Evolutionary conservation across 2,329 filamentous ascomycete genomes (phyloP), one percentile per base, ranked within the genome.

Genomic region (Xylariaceae sp.): DNA sequence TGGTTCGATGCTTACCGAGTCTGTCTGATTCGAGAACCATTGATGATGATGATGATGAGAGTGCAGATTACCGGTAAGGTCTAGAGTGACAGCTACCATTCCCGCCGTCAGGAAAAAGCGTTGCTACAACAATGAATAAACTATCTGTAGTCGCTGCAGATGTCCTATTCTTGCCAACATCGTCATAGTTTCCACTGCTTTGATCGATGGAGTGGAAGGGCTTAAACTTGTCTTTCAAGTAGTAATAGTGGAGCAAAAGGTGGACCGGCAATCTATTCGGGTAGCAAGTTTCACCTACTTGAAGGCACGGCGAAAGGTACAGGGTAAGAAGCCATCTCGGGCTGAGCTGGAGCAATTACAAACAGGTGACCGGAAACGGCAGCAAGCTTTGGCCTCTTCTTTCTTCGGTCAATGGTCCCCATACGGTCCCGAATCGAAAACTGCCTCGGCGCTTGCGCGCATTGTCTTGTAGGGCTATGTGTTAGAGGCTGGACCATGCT

Each of bases 381-480:
- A 35, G 26, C 30, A 43, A 18, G 19, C 17, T n/a, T 4, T 34
- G 16, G 22, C 22, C 34, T 28, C 34, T 26, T 12, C 24, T 41
- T 19, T 24, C 28, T 38, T 11, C 11, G 22, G 22, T 26, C 22
- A 26, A 26, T 6, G 22, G 22, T 11, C 6, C 22, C 22, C 11
- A 26, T 26, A 26, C 22, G 22, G 11, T 26, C 22, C 22, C 22
- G 22, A 6, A 26, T 11, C 6, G 11, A 26, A 26, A 26, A 6
- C 6, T 13, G 13, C 19, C 24, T 34, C 30, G 43, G 38, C 38
- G 41, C 43, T 42, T 39, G 34, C 26, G 17, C 46, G 29, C 35
- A 38, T 44, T 4, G 9, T 18, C 22, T 38, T 13, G 36, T 48
- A 46, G 40, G 43, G 46, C 44, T 46, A 41, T 41, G 12, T 28